A percentile compares a stretch with the other conserved stretches of the same genome.
phyloP scores from a whole-genome alignment of 1,139 yeast species.

The Nakaseomyces bracarensis region DNA sequence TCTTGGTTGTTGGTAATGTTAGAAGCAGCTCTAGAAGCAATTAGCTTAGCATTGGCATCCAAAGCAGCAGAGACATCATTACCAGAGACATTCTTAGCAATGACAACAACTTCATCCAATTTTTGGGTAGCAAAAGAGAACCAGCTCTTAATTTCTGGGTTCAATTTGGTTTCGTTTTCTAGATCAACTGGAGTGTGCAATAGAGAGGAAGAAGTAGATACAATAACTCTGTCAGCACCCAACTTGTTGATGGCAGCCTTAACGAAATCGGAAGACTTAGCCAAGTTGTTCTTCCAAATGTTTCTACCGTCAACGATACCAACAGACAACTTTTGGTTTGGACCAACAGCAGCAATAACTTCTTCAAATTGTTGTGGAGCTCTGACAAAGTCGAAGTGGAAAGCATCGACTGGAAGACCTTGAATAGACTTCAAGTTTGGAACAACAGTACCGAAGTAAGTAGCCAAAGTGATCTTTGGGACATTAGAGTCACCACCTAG shows the following conservation, averaged over 20 bases:
- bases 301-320: slow-evolving; percentile 99
- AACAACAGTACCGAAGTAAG: slow-evolving; percentile 97
- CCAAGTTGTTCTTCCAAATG: slow-evolving; percentile 95
- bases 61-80: slow-evolving; percentile 60
- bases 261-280: slow-evolving; percentile 76
- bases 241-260: slow-evolving; percentile 74
- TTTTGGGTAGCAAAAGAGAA: slow-evolving; percentile 98
- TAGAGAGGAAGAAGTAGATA: slow-evolving; percentile 92
- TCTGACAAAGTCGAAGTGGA: slow-evolving; percentile 96
- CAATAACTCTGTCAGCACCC: slow-evolving; percentile 82
- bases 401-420: slow-evolving; percentile 86
- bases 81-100: slow-evolving; percentile 84
- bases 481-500: slow-evolving; percentile 44
- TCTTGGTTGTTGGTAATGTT: slow-evolving; percentile 83
- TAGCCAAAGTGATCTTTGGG: slow-evolving; percentile 75
- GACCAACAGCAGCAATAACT: slow-evolving; percentile 56
- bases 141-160: slow-evolving; percentile 90
- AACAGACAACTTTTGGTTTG: slow-evolving; percentile 75
- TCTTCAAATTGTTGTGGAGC: slow-evolving; percentile 92
- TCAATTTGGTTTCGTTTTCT: slow-evolving; percentile 80
- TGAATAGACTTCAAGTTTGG: slow-evolving; percentile 89
- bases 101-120: slow-evolving; percentile 78
- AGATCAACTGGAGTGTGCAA: slow-evolving; percentile 98
- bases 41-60: slow-evolving; percentile 78
- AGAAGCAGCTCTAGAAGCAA: slow-evolving; percentile 80